Evolutionary conservation across 2,329 filamentous ascomycete genomes (phyloP), one percentile per base, ranked within the genome.

Genomic region (Incumbomyces lentus): DNA sequence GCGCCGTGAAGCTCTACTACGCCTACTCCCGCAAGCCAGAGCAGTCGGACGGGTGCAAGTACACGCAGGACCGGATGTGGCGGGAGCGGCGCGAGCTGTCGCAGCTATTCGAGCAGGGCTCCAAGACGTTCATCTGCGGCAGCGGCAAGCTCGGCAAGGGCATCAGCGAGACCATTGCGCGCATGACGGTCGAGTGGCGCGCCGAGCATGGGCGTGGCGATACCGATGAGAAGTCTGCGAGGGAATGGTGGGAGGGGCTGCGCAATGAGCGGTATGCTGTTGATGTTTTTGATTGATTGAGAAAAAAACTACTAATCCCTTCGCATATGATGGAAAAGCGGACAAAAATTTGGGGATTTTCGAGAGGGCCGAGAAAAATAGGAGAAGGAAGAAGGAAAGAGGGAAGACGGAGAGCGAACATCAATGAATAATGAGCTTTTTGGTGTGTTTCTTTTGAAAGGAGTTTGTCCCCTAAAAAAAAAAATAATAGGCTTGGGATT

Each of bases 111-210:
- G 62, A 68, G 0, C 52, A 60, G 4, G 73, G 71, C 0, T 74
- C 79, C 0, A 74, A 74, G 56, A 63, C 82, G 0, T 86, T 76
- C 55, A 73, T 84, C 1, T 86, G 82, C 58, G 82, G 82, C 3
- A 77, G 75, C 36, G 65, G 68, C 3, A 65, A 64, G 12, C 64
- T 79, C 1, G 73, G 71, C 14, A 67, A 70, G 43, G 73, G 64
- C 0, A 64, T 78, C 13, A 65, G 68, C 49, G 64, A 66, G 5
- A 64, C 64, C 3, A 59, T 64, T 6, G 60, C 65, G 30, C 41
- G 51, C 29, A 63, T 71, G n/a, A 47, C 43, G 10, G 55, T 57
- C 22, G 53, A 55, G 10, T 57, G 54, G 16, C 51, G 59, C 19
- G 55, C 58, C 36, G 55, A 49, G 42, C 66, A 61, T 58, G 62